Base-by-base conservation (phyloP, 1,284 basidiomycete species). In the Mycena citricolor region DNA sequence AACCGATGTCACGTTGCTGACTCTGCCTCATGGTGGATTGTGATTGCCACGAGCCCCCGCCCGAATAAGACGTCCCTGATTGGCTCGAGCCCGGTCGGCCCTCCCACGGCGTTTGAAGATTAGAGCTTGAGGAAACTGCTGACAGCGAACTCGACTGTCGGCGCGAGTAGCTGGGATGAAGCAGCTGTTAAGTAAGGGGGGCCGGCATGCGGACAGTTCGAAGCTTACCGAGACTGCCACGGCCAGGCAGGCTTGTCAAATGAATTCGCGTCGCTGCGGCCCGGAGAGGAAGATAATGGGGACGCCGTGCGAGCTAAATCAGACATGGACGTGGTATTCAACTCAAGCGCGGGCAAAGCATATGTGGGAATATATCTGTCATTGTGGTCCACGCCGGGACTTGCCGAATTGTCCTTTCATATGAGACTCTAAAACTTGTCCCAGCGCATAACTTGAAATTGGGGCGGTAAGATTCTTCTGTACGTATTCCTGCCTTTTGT, bases 221-320 rank as follows among this genome's bases (percentile, higher is more conserved):
- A 19, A 40, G 36, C 30, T 35, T 40, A 47, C 54, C 55, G 51
- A 42, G 60, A 59, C 28, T 66, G 65, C 74, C 79, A 81, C 31
- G 81, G 79, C 77, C 79, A 82, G 41, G 77, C 71, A 28, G 79
- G 79, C 39, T 79, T 68, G 31, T 74, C 66, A 56, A 76, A 61
- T 21, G 68, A 61, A 8, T 67, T 62, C 20, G 66, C 60, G 30
- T 30, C 41, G 17, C 16, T 36, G 34, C 76, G 70, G 37, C 69
- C 68, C 23, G 77, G 74, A 13, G 77, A 77, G 23, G 73, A 66
- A 32, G 68, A 70, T 38, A 67, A 55, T 36, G 75, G 68, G 16
- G 71, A 68, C 23, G 68, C 64, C 36, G 63, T 61, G 43, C 70
- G 70, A 42, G 61, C 57, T 37, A 65, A 61, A 39, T 75, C 74